These are phyloP conservation scores for Closterium sp. DNA, from an alignment of 139 green algal genomes.

Conservation along the genomic window DNA sequence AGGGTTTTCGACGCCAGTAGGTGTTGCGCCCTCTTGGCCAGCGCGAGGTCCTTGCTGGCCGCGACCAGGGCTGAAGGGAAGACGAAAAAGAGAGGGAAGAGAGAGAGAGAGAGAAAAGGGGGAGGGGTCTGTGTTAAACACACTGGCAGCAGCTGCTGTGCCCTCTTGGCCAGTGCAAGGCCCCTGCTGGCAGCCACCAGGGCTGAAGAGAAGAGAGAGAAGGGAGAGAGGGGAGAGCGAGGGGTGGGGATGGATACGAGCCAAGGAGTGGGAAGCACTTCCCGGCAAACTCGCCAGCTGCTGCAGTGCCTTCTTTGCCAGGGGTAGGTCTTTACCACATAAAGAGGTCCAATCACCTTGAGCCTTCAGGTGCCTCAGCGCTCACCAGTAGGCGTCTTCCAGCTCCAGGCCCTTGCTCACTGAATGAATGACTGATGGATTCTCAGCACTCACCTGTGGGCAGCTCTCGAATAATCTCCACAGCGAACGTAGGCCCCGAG, in stretches of 20 bases:
- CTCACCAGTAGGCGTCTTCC: neutral
- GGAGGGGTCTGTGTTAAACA: neutral
- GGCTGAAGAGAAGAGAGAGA: neutral
- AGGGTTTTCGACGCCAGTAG: conserved; percentile 86
- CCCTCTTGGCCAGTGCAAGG: neutral
- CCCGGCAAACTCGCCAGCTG: too few relatives aligned
- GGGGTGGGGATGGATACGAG: too few relatives aligned
- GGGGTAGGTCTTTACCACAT: too few relatives aligned
- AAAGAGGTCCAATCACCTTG: too few relatives aligned
- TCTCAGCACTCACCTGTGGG: conserved; percentile 47
- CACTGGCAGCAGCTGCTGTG: neutral
- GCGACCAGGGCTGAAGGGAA: conserved; percentile 70
- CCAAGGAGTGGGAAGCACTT: too few relatives aligned
- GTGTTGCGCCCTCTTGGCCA: conserved; percentile 65
- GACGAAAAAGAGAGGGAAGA: neutral
- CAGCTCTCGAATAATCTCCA: conserved; percentile 72
- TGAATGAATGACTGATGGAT: neutral
- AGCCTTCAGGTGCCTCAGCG: neutral
- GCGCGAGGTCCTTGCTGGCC: conserved; percentile 68
- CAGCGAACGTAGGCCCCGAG: conserved; percentile 90
- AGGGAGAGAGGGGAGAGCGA: too few relatives aligned
- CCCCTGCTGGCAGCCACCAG: neutral
- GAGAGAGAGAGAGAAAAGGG: neutral
- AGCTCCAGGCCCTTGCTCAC: neutral
- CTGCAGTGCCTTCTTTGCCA: too few relatives aligned